phyloP scores from a whole-genome alignment of 129 eudicot genomes.

The Deinandra increscens region DNA sequence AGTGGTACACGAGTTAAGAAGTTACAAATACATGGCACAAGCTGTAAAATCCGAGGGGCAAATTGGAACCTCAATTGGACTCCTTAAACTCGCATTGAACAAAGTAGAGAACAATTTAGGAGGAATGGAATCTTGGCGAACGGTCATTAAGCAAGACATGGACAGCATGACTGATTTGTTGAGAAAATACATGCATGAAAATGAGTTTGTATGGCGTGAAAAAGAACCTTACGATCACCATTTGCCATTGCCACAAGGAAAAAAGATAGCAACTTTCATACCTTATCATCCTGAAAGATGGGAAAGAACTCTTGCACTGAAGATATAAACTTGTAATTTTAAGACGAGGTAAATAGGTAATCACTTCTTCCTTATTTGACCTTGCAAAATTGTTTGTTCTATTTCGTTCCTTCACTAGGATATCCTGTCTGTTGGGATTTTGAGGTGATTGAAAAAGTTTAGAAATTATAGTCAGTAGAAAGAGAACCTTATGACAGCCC shows the following conservation, averaged over 20 bases:
- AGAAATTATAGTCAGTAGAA: too few relatives aligned
- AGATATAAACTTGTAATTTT: slow-evolving; percentile 22
- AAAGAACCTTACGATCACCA: slow-evolving; percentile 49
- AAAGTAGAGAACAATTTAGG: slow-evolving; percentile 37
- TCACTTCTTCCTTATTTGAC: neutral
- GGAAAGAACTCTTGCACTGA: slow-evolving; percentile 52
- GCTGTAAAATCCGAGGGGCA: slow-evolving; percentile 38
- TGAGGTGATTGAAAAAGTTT: neutral
- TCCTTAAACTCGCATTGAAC: slow-evolving; percentile 40
- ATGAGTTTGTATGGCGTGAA: slow-evolving; percentile 62
- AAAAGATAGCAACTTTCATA: slow-evolving; percentile 44
- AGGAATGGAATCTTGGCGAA: slow-evolving; percentile 57
- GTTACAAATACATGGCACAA: slow-evolving; percentile 57
- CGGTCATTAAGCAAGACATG: slow-evolving; percentile 39
- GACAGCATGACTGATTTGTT: slow-evolving; percentile 37
- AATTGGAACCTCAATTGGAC: slow-evolving; percentile 54
- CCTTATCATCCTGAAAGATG: slow-evolving; percentile 54
- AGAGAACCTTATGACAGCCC: too few relatives aligned
- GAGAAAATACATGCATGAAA: slow-evolving; percentile 55
- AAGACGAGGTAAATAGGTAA: slow-evolving; percentile 4
- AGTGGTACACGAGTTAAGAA: slow-evolving; percentile 51
- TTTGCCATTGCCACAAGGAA: slow-evolving; percentile 57
- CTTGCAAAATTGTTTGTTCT: neutral
- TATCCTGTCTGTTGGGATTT: neutral
- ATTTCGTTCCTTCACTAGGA: neutral